These are phyloP conservation scores for Xylaria longipes DNA, from an alignment of 495 filamentous ascomycete genomes.

Conservation along the genomic window DNA sequence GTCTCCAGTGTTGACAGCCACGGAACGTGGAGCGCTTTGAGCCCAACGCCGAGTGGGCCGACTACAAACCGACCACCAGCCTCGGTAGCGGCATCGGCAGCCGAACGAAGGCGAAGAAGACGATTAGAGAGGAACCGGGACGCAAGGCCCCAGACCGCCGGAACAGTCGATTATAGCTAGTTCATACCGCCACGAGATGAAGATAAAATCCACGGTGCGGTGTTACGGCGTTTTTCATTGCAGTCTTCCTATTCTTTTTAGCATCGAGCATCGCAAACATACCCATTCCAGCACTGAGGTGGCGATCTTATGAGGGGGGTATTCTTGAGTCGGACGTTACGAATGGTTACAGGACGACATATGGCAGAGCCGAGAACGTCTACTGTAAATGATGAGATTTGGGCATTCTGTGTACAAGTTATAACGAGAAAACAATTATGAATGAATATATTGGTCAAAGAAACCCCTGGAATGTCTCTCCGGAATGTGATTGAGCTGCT, in stretches of 20 bases:
- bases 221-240: conserved; percentile 41
- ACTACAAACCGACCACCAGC: conserved; percentile 26
- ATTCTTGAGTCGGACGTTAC: neutral
- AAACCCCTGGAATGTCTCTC: neutral
- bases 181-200: neutral
- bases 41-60: conserved; percentile 41
- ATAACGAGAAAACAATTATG: conserved; percentile 15
- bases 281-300: conserved; percentile 14
- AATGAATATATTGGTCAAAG: conserved; percentile 7
- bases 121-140: conserved; percentile 54
- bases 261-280: conserved; percentile 16
- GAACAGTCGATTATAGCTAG: conserved; percentile 53
- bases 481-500: neutral
- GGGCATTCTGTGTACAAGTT: conserved; percentile 19
- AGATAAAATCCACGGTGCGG: conserved; percentile 30
- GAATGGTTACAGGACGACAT: conserved; percentile 6
- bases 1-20: conserved; percentile 54
- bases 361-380: neutral
- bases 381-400: conserved; percentile 13
- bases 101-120: conserved; percentile 54
- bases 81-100: conserved; percentile 39
- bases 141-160: conserved; percentile 34
- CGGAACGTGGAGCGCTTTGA: conserved; percentile 49
- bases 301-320: conserved; percentile 13
- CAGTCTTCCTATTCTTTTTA: conserved; percentile 26